These are phyloP conservation scores for Cytidiella melzeri DNA, from an alignment of 768 basidiomycete species.

Conservation along the genomic window DNA sequence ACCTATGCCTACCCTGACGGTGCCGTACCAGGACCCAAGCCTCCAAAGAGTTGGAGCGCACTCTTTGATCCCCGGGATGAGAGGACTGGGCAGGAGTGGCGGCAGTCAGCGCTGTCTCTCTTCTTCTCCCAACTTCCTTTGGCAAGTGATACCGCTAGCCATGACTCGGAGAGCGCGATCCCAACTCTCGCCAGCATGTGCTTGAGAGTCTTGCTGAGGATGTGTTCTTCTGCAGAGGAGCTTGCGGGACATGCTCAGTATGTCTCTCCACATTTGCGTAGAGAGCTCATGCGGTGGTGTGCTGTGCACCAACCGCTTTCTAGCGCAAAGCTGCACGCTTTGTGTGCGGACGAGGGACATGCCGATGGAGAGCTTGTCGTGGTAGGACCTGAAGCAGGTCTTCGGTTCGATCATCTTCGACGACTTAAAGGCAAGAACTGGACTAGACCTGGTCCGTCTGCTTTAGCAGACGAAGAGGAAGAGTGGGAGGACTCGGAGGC, in stretches of 20 bases:
- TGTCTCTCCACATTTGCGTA: conserved; percentile 55
- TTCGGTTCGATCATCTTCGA: conserved; percentile 38
- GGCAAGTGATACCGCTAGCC: conserved; percentile 6
- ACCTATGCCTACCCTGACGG: conserved; percentile 19
- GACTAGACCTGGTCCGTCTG: not conserved
- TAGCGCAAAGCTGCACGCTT: conserved; percentile 39
- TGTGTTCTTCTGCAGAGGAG: conserved; percentile 33
- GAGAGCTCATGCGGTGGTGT: conserved; percentile 50
- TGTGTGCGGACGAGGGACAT: conserved; percentile 47
- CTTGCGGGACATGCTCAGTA: conserved; percentile 35
- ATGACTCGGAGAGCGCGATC: conserved; percentile 22
- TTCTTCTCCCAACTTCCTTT: conserved; percentile 33
- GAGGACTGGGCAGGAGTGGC: conserved; percentile 34
- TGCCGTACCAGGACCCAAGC: conserved; percentile 20
- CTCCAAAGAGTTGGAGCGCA: conserved; percentile 53
- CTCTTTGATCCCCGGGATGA: conserved; percentile 20
- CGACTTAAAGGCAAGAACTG: not conserved
- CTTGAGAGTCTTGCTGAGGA: conserved; percentile 39
- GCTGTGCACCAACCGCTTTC: conserved; percentile 54
- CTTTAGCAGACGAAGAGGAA: not conserved
- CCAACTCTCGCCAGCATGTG: conserved; percentile 56
- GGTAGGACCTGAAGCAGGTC: conserved; percentile 44
- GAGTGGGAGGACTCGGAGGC: not conserved
- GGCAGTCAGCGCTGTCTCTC: conserved; percentile 49
- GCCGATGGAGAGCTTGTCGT: conserved; percentile 60